Base-by-base conservation (phyloP, 225 moss, liverwort and hornwort species). In the Sphagnum tenellum region DNA sequence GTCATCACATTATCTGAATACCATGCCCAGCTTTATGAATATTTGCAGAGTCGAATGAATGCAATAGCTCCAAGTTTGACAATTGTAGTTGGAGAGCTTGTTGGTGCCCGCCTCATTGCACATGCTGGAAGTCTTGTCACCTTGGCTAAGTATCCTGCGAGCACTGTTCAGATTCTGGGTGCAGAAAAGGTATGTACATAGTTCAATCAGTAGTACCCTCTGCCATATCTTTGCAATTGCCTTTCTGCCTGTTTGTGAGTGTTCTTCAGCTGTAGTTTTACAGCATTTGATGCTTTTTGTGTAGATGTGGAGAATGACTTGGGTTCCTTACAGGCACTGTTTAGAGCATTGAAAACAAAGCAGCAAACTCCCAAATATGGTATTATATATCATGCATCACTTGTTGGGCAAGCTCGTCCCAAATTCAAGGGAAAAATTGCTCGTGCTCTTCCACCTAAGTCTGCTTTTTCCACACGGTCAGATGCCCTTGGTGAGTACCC, bases 311-410 rank as follows among this genome's bases (percentile, higher is more conserved):
- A 29, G 29, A 29, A 29, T 29, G 29, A 29, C 29, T 29, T 29
- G 29, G 1, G 29, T 29, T 29, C 29, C 29, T 29, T 29, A 29
- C 29, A 29, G 29, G 29, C 29, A 29, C 29, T 91, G 6, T 94
- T 91, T 53, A 85, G 91, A 74, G 91, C 91, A 48, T 72, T 91
- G 67, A 94, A 94, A 79, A 91, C 94, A 9, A 94, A 94, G 75
- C 90, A 89, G 9, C 85, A 91, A 47, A 94, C 94, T 55, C 94
- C 94, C 10, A 91, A 91, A 75, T 94, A 94, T 65, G 94, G 94
- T 4, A 82, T 94, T 9, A 94, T 94, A 44, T 94, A 94, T 67
- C 91, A 94, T 72, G 89, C 89, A 7, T 89, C 94, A 0, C 73
- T 94, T 63, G 87, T 94, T 3, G 94, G 94, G 2, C 94, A 94